These are phyloP conservation scores for Suillus variegatus DNA, from an alignment of 768 basidiomycete species.

Conservation along the genomic window DNA sequence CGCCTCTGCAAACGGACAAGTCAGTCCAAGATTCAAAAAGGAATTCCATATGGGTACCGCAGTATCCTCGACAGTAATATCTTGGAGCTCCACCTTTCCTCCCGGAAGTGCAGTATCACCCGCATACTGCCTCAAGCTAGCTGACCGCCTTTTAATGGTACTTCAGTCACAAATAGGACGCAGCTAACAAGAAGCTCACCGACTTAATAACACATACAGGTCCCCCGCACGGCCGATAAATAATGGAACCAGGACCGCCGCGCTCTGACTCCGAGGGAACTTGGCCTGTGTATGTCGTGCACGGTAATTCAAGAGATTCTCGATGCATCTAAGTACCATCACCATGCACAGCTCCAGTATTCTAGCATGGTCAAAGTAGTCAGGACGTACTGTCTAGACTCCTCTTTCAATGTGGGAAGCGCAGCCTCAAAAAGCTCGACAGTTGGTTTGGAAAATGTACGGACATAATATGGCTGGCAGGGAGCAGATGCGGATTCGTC, in stretches of 20 bases:
- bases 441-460: constrained; percentile 19
- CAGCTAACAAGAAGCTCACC: constrained; percentile 47
- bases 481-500: background rate
- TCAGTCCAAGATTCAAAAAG: background rate
- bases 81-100: constrained; percentile 73
- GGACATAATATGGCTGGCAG: constrained; percentile 14
- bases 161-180: background rate
- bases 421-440: constrained; percentile 14
- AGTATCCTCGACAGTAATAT: constrained; percentile 72
- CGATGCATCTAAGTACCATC: constrained; percentile 22
- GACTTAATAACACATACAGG: constrained; percentile 80
- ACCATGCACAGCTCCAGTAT: background rate
- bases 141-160: constrained; percentile 58
- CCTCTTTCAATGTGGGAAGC: constrained; percentile 17
- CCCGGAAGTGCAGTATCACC: constrained; percentile 90
- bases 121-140: constrained; percentile 72
- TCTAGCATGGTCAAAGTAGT: background rate
- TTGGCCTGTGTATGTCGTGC: constrained; percentile 30
- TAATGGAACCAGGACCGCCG: constrained; percentile 81
- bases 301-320: constrained; percentile 28
- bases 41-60: constrained; percentile 54
- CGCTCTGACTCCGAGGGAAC: constrained; percentile 59
- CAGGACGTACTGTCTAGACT: constrained; percentile 23
- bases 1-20: constrained; percentile 53
- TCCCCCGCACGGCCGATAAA: constrained; percentile 86